These are phyloP conservation scores for Blastosporella zonata DNA, from an alignment of 1,284 basidiomycete genomes.

Conservation along the genomic window DNA sequence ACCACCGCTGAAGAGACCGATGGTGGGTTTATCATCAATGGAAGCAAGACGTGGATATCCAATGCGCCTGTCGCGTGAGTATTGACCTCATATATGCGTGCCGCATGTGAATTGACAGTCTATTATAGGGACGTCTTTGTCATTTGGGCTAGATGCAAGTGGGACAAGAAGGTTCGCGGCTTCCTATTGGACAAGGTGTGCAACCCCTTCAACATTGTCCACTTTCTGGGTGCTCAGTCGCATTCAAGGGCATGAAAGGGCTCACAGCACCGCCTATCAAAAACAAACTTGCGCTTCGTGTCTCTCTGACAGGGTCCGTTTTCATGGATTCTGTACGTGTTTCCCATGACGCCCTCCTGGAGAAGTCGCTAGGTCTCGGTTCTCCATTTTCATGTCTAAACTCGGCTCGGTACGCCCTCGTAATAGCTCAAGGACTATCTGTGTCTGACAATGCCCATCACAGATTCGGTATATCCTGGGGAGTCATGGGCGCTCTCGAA, in stretches of 20 bases:
- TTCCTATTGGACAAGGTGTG: neutral
- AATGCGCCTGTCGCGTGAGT: constrained; percentile 85
- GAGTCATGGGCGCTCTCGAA: constrained; percentile 92
- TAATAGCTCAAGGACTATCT: neutral
- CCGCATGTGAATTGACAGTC: constrained; percentile 7
- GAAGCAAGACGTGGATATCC: constrained; percentile 96
- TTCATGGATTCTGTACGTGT: constrained; percentile 88
- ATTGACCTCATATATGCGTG: constrained; percentile 1
- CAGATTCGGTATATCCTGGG: constrained; percentile 89
- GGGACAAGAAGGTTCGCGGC: constrained; percentile 86
- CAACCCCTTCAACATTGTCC: neutral
- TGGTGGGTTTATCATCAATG: constrained; percentile 84
- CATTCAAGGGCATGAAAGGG: constrained; percentile 71
- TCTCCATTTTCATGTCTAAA: constrained; percentile 92
- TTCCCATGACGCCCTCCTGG: constrained; percentile 69
- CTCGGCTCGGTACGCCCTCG: constrained; percentile 64
- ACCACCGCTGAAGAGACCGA: constrained; percentile 84
- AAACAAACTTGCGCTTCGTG: constrained; percentile 90
- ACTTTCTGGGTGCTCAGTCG: neutral
- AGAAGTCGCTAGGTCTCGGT: constrained; percentile 72
- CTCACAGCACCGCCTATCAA: constrained; percentile 86
- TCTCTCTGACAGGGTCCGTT: constrained; percentile 89
- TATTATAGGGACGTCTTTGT: constrained; percentile 74
- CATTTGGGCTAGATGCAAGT: constrained; percentile 93
- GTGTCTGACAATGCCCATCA: neutral